A percentile compares a stretch with the other conserved stretches of the same genome.
These are phyloP conservation scores for Lasiosphaeria miniovina DNA, from an alignment of 495 filamentous ascomycete species.

Conservation along the genomic window DNA sequence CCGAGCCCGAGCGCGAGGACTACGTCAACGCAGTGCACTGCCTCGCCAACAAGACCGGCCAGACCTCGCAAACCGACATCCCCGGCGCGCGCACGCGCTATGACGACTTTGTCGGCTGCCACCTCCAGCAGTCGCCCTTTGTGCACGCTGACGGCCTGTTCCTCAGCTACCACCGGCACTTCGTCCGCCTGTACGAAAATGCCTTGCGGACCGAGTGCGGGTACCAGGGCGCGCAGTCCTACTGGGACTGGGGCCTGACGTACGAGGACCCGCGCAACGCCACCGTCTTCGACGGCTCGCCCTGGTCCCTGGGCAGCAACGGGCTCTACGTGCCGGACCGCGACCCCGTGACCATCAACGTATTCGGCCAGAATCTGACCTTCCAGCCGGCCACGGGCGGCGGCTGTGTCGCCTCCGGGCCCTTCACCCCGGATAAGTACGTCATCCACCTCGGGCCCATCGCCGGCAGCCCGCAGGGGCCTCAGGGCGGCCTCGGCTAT, in stretches of 20 bases:
- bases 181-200: constrained; percentile 58
- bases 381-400: constrained; percentile 46
- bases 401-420: constrained; percentile 7
- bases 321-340: constrained; percentile 13
- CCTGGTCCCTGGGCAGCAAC: constrained; percentile 31
- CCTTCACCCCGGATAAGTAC: constrained; percentile 26
- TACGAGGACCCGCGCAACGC: neutral
- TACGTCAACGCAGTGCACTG: constrained; percentile 47
- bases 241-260: constrained; percentile 27
- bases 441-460: constrained; percentile 54
- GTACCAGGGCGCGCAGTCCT: constrained; percentile 47
- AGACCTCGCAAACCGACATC: constrained; percentile 9
- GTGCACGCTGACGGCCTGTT: constrained; percentile 35
- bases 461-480: constrained; percentile 6
- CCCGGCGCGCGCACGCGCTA: constrained; percentile 44
- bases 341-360: neutral
- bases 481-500: neutral
- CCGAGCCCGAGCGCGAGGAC: constrained; percentile 10
- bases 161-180: constrained; percentile 65
- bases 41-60: constrained; percentile 36
- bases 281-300: constrained; percentile 17
- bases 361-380: neutral
- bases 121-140: constrained; percentile 46
- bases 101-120: constrained; percentile 47
- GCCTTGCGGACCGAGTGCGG: constrained; percentile 65